Conservation (phyloP, 768 basidiomycete species). For the Trametes sanguinea region DNA sequence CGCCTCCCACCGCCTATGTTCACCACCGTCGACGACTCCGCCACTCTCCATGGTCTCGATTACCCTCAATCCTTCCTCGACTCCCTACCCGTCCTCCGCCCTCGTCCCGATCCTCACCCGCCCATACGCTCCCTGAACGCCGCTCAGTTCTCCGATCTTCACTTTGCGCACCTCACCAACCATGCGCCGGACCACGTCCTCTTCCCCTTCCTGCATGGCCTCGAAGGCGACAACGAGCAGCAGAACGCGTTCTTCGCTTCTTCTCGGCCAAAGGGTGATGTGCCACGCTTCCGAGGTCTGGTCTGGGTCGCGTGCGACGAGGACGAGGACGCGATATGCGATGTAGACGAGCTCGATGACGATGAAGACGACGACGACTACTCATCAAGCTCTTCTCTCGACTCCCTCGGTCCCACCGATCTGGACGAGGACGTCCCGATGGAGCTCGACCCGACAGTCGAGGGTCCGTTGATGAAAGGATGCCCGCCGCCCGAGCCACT, state of each 20-base stretch:
- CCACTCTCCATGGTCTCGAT: constrained; percentile 24
- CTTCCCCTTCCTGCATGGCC: constrained; percentile 88
- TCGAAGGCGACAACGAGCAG: constrained; percentile 77
- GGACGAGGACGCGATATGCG: constrained; percentile 44
- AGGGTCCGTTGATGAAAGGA: constrained; percentile 11
- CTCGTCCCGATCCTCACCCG: constrained; percentile 39
- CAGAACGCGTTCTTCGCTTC: constrained; percentile 82
- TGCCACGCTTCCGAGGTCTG: constrained; percentile 59
- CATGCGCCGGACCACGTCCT: constrained; percentile 81
- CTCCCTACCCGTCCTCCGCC: constrained; percentile 30
- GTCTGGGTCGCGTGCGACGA: constrained; percentile 84
- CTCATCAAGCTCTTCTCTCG: constrained; percentile 29
- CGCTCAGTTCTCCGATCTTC: constrained; percentile 57
- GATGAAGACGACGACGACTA: constrained; percentile 35
- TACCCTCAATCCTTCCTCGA: constrained; percentile 26
- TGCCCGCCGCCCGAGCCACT: constrained; percentile 13
- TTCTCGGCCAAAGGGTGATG: constrained; percentile 24
- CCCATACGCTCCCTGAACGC: constrained; percentile 47
- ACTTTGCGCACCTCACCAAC: constrained; percentile 59
- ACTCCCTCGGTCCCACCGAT: constrained; percentile 32
- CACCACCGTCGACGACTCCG: constrained; percentile 8
- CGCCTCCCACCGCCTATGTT: constrained; percentile 7
- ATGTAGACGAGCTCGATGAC: constrained; percentile 33
- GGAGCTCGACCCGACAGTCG: constrained; percentile 19
- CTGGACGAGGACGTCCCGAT: constrained; percentile 35